Evolutionary conservation across 768 basidiomycete species (phyloP).

Genomic region (Infundibulicybe gibba): DNA sequence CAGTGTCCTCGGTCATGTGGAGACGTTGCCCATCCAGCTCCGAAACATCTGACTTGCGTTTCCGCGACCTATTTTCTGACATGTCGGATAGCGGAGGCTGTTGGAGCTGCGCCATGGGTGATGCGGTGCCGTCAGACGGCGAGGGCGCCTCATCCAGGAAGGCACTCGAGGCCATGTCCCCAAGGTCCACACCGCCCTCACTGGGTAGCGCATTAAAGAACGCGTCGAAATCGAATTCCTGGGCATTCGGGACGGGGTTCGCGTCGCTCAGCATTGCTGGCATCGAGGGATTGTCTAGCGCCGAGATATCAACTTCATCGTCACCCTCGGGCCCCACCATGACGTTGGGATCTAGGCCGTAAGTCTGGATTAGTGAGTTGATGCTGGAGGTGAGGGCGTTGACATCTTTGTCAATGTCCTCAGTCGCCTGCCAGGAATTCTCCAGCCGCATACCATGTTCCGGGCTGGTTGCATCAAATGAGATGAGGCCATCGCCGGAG

Average conservation of each 20-base stretch:
- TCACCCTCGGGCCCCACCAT: constrained; percentile 14
- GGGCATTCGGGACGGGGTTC: background rate
- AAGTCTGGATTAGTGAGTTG: constrained; percentile 64
- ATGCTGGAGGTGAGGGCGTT: constrained; percentile 66
- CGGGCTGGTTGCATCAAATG: constrained; percentile 20
- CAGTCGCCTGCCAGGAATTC: constrained; percentile 46
- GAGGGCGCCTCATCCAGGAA: constrained; percentile 25
- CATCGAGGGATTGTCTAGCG: background rate
- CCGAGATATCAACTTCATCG: background rate
- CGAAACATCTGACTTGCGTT: constrained; percentile 36
- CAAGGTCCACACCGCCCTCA: constrained; percentile 1
- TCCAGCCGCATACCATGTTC: background rate
- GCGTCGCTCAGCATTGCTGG: background rate
- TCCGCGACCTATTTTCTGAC: constrained; percentile 16
- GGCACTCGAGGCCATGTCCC: constrained; percentile 15
- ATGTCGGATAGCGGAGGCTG: constrained; percentile 13
- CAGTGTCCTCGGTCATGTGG: background rate
- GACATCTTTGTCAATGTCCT: constrained; percentile 71
- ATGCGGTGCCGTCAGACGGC: constrained; percentile 15
- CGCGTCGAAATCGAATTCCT: constrained; percentile 24
- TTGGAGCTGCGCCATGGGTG: constrained; percentile 18
- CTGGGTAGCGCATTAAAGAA: constrained; percentile 17
- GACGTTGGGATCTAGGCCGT: constrained; percentile 56
- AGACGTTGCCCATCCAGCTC: constrained; percentile 17
- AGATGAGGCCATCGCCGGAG: constrained; percentile 23